These are phyloP conservation scores for Euphrasia confusa DNA, from an alignment of 257 asterid species.

Conservation along the genomic window DNA sequence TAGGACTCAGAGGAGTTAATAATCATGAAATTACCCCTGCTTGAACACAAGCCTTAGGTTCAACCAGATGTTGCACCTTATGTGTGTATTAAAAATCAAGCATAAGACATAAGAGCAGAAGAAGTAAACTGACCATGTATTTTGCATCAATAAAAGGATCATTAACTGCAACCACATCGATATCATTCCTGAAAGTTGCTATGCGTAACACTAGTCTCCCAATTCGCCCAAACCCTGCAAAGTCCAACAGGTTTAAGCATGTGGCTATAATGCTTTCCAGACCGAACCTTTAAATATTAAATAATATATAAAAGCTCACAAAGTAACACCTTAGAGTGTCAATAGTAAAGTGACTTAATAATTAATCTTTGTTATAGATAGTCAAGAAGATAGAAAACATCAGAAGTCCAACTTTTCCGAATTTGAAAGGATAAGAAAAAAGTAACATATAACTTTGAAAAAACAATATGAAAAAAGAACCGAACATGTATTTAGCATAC, in stretches of 20 bases:
- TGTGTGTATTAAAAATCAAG: slow-evolving; percentile 8
- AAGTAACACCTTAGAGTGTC: not conserved
- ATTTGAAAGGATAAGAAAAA: not conserved
- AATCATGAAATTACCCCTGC: not conserved
- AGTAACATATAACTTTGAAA: no score
- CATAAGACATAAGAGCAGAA: slow-evolving; percentile 14
- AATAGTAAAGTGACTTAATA: not conserved
- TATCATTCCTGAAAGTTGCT: slow-evolving; percentile 87
- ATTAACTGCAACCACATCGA: slow-evolving; percentile 92
- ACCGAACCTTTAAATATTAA: not conserved
- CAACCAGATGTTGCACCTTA: not conserved
- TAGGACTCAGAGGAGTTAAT: not conserved
- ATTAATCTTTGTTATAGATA: not conserved
- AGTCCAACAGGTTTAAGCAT: slow-evolving; percentile 9
- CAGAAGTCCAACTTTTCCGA: not conserved
- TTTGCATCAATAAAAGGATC: slow-evolving; percentile 95
- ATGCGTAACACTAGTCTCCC: slow-evolving; percentile 87
- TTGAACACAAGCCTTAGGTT: slow-evolving; percentile 4
- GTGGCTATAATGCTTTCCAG: slow-evolving; percentile 8
- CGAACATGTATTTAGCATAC: slow-evolving; percentile 33
- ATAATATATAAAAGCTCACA: not conserved
- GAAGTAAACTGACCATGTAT: slow-evolving; percentile 73
- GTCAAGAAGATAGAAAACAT: not conserved
- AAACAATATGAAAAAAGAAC: not conserved
- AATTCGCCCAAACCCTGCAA: slow-evolving; percentile 93